Percentiles rank a stretch among this genome's conserved stretches.
These are phyloP conservation scores for Sporobolomyces pararoseus DNA, from an alignment of 768 basidiomycete species.

Conservation along the genomic window DNA sequence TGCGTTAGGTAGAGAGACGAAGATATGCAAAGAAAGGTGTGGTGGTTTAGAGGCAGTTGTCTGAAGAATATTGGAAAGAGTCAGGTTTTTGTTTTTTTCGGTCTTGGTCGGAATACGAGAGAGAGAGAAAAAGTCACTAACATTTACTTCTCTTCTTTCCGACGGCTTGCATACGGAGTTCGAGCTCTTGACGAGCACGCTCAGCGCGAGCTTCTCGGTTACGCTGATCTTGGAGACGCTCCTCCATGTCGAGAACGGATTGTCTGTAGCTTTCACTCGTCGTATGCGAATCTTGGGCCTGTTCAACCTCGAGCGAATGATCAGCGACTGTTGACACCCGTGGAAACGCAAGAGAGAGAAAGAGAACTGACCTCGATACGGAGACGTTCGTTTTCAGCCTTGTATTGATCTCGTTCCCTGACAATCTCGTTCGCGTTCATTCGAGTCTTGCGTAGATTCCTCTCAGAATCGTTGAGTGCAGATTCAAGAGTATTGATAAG, in stretches of 20 bases:
- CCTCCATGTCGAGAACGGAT: slow-evolving; percentile 53
- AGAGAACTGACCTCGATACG: slow-evolving; percentile 72
- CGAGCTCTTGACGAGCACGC: slow-evolving; percentile 78
- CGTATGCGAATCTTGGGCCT: slow-evolving; percentile 71
- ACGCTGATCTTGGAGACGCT: slow-evolving; percentile 77
- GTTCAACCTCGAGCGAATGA: slow-evolving; percentile 64
- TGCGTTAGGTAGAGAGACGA: background rate
- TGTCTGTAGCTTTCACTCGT: slow-evolving; percentile 72
- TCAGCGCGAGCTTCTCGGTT: slow-evolving; percentile 65
- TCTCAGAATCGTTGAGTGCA: slow-evolving; percentile 84
- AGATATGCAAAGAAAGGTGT: background rate
- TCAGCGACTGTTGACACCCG: too few relatives aligned
- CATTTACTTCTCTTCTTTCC: slow-evolving; percentile 84
- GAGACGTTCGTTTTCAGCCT: slow-evolving; percentile 62
- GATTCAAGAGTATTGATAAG: slow-evolving; percentile 77
- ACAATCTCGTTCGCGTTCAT: slow-evolving; percentile 88
- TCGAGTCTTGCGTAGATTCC: slow-evolving; percentile 89
- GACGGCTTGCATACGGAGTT: slow-evolving; percentile 80
- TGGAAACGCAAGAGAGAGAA: slow-evolving; percentile 48
- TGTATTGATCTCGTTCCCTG: slow-evolving; percentile 75
- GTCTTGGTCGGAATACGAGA: background rate
- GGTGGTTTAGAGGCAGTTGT: slow-evolving; percentile 15
- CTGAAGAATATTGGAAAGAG: background rate
- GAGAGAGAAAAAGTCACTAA: slow-evolving; percentile 44
- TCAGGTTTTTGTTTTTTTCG: background rate